Percentiles rank a stretch among this genome's conserved stretches.
Conservation (phyloP, 257 asterid genomes). For the Solanum pennellii region DNA sequence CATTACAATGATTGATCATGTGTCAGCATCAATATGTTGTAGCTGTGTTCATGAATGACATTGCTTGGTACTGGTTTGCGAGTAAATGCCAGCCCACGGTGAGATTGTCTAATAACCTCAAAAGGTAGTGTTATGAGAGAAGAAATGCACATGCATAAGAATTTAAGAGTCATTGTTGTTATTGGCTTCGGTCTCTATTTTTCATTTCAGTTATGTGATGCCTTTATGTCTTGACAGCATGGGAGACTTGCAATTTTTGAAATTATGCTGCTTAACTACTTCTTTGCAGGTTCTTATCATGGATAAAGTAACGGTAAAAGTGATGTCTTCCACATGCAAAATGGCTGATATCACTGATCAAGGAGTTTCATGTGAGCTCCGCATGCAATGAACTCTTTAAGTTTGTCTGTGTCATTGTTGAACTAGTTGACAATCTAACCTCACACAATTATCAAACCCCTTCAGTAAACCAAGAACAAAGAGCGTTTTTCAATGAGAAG, state of each 20-base stretch:
- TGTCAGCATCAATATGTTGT: not conserved
- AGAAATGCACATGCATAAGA: not conserved
- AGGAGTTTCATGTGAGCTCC: slow-evolving; percentile 83
- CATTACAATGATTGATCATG: not conserved
- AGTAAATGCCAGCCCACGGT: not conserved
- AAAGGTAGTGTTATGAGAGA: not conserved
- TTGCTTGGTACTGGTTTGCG: not conserved
- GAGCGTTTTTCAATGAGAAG: not conserved
- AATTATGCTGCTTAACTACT: not conserved
- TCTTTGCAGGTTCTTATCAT: slow-evolving; percentile 81
- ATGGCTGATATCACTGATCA: slow-evolving; percentile 97
- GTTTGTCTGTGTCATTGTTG: not conserved
- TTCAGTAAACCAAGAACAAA: not conserved
- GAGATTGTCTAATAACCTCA: not conserved
- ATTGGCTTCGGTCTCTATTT: not conserved
- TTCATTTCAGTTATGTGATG: not conserved
- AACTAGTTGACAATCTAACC: not conserved
- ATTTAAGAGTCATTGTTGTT: not conserved
- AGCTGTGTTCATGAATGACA: not conserved
- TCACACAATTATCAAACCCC: not conserved
- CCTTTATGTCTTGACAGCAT: not conserved
- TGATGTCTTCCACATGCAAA: slow-evolving; percentile 89
- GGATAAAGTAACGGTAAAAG: slow-evolving; percentile 96
- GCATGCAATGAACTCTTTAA: not conserved
- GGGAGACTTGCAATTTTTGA: not conserved